Conservation (phyloP, 768 basidiomycete species). For the Collybiopsis confluens region DNA sequence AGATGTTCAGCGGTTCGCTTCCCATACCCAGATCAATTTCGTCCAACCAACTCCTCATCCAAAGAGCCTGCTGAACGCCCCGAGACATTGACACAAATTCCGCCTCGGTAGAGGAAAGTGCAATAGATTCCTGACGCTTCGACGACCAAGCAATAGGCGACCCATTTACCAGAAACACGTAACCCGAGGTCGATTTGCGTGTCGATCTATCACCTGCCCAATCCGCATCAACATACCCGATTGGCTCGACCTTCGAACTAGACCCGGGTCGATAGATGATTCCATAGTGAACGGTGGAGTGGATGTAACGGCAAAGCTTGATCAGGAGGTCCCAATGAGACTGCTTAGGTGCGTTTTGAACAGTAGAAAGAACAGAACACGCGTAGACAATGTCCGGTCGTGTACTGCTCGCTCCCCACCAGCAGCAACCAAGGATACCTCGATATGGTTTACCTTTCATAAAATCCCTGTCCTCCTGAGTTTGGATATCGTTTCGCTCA, state of each 20-base stretch:
- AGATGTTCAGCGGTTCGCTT: too few relatives aligned
- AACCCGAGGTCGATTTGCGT: constrained; percentile 18
- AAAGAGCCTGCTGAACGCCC: constrained; percentile 11
- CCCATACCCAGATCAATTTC: too few relatives aligned
- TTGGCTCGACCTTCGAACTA: not conserved
- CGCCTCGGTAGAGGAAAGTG: constrained; percentile 19
- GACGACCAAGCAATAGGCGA: constrained; percentile 16
- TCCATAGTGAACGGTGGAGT: not conserved
- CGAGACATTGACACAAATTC: constrained; percentile 20
- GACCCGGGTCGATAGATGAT: not conserved
- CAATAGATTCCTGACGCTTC: constrained; percentile 14
- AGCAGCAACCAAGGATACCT: not conserved
- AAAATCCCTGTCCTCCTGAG: too few relatives aligned
- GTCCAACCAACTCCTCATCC: constrained; percentile 1
- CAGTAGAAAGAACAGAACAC: not conserved
- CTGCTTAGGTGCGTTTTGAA: not conserved
- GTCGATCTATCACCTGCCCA: constrained; percentile 22
- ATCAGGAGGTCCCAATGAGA: not conserved
- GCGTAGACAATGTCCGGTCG: not conserved
- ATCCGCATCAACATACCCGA: constrained; percentile 27
- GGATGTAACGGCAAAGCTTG: not conserved
- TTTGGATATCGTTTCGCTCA: too few relatives aligned
- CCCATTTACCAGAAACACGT: constrained; percentile 14
- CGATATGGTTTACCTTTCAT: too few relatives aligned
- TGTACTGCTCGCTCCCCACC: not conserved